phyloP scores from a whole-genome alignment of 345 rosid species.

The Clausena lansium region DNA sequence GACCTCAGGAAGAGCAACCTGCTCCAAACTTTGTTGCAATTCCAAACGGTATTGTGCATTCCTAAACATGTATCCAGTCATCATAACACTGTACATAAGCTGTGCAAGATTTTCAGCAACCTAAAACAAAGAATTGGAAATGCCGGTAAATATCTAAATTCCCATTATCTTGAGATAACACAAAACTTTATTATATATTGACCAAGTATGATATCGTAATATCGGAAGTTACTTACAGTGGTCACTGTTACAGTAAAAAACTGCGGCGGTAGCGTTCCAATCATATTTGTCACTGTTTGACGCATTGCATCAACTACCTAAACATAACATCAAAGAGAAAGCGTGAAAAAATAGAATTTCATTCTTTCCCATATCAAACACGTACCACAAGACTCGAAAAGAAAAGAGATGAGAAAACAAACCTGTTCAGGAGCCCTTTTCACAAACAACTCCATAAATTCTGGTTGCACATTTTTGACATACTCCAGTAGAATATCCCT shows the following conservation, averaged over 20 bases:
- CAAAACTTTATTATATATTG: not conserved
- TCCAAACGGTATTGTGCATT: slow-evolving; percentile 89
- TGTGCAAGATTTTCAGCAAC: slow-evolving; percentile 99
- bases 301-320: slow-evolving; percentile 99
- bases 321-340: not conserved
- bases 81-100: slow-evolving; percentile 90
- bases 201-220: not conserved
- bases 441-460: slow-evolving; percentile 88
- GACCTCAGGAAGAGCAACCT: slow-evolving; percentile 80
- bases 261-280: slow-evolving; percentile 91
- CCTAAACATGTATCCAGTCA: slow-evolving; percentile 98
- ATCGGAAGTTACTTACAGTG: slow-evolving; percentile 53
- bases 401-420: slow-evolving; percentile 7
- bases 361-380: not conserved
- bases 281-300: slow-evolving; percentile 92
- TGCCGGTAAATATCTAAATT: not conserved
- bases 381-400: not conserved
- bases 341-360: not conserved
- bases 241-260: slow-evolving; percentile 79
- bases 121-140: slow-evolving; percentile 39
- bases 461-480: slow-evolving; percentile 93
- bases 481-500: slow-evolving; percentile 87
- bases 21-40: slow-evolving; percentile 90
- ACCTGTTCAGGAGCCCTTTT: slow-evolving; percentile 92
- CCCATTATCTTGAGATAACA: slow-evolving; percentile 5